Percentiles rank a stretch among this genome's conserved stretches.
Conservation (phyloP, 2,329 filamentous ascomycete species). For the Emergomyces orientalis region DNA sequence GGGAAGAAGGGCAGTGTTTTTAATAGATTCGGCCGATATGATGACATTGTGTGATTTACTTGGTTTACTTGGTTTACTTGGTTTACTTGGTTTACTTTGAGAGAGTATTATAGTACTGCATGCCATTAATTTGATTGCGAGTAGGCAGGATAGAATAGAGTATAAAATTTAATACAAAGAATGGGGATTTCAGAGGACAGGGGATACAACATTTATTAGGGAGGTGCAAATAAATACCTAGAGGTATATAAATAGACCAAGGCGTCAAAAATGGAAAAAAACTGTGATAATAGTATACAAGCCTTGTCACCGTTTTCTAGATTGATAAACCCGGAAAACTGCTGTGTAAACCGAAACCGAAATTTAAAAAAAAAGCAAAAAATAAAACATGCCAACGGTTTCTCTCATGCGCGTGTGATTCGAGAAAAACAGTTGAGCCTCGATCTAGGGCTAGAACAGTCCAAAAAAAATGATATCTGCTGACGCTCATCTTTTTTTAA, state of each 20-base stretch:
- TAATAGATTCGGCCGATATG: slow-evolving; percentile 1
- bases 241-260: not conserved
- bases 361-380: too few relatives aligned
- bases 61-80: too few relatives aligned
- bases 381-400: not conserved
- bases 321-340: too few relatives aligned
- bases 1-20: too few relatives aligned
- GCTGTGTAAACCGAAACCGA: not conserved
- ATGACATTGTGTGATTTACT: too few relatives aligned
- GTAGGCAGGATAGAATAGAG: not conserved
- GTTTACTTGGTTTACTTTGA: not conserved
- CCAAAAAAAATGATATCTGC: not conserved
- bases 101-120: too few relatives aligned
- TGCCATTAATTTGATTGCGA: not conserved
- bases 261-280: not conserved
- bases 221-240: too few relatives aligned
- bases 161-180: not conserved
- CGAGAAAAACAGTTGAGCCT: not conserved
- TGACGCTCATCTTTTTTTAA: too few relatives aligned
- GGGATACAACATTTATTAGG: too few relatives aligned
- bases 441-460: too few relatives aligned
- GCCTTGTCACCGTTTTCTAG: not conserved
- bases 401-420: not conserved
- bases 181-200: not conserved
- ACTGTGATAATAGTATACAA: not conserved